Conservation (phyloP, 495 filamentous ascomycete species). For the Neurospora intermedia region DNA sequence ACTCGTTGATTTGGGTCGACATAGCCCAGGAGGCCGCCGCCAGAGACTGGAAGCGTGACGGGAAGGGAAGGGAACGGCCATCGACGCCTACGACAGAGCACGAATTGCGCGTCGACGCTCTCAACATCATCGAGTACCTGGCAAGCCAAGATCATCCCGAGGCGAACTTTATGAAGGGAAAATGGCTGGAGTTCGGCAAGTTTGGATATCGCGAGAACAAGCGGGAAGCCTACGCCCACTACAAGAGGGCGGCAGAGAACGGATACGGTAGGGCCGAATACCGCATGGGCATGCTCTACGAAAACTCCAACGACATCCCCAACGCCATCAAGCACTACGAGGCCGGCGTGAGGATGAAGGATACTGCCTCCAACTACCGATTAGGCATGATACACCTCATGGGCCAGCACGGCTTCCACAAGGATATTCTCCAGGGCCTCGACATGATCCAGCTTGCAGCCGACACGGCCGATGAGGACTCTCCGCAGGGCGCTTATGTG, state of each 20-base stretch:
- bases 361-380: slow-evolving; percentile 91
- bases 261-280: slow-evolving; percentile 95
- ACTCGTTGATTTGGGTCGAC: slow-evolving; percentile 82
- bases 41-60: slow-evolving; percentile 50
- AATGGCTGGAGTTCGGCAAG: slow-evolving; percentile 98
- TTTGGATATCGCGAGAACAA: slow-evolving; percentile 83
- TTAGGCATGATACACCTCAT: slow-evolving; percentile 96
- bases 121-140: slow-evolving; percentile 83
- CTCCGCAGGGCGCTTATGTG: slow-evolving; percentile 92
- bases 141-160: slow-evolving; percentile 88
- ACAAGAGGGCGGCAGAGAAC: slow-evolving; percentile 72
- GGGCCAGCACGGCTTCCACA: slow-evolving; percentile 79
- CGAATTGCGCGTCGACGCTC: slow-evolving; percentile 73
- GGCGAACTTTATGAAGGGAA: slow-evolving; percentile 87
- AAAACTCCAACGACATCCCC: slow-evolving; percentile 78
- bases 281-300: slow-evolving; percentile 96
- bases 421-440: slow-evolving; percentile 68
- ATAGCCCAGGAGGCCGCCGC: slow-evolving; percentile 59
- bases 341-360: slow-evolving; percentile 59
- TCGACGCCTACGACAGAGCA: slow-evolving; percentile 79
- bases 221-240: slow-evolving; percentile 82
- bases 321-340: slow-evolving; percentile 89
- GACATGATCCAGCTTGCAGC: slow-evolving; percentile 75
- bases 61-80: slow-evolving; percentile 49
- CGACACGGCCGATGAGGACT: slow-evolving; percentile 88